A percentile compares a stretch with the other conserved stretches of the same genome.
These are phyloP conservation scores for Fonsecaea multimorphosa DNA, from an alignment of 2,329 filamentous ascomycete species.

Conservation along the genomic window DNA sequence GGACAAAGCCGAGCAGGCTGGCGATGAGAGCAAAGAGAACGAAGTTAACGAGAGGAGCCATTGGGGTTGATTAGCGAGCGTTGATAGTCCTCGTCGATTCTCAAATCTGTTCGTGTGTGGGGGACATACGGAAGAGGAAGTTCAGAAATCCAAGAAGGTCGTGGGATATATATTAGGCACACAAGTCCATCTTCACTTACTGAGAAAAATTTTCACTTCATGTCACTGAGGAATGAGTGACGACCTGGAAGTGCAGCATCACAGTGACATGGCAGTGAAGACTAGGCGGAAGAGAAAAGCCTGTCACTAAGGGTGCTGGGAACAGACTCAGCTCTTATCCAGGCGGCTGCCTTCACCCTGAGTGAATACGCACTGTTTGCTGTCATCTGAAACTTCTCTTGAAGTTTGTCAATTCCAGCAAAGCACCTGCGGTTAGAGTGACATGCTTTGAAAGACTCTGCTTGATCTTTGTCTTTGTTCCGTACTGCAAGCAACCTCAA, in stretches of 20 bases:
- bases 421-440: not conserved
- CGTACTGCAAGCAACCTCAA: not conserved
- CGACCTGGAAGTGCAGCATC: not conserved
- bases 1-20: not conserved
- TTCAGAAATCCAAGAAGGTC: not conserved
- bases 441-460: not conserved
- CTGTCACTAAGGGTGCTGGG: not conserved
- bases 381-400: not conserved
- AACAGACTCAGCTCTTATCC: not conserved
- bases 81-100: not conserved
- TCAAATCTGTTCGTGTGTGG: not conserved
- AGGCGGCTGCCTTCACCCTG: not conserved
- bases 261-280: constrained; percentile 3
- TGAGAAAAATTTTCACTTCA: not conserved
- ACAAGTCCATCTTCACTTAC: not conserved
- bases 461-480: not conserved
- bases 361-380: not conserved
- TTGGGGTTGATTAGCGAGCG: not conserved
- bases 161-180: not conserved
- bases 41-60: constrained; percentile 4
- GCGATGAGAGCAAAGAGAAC: constrained; percentile 10
- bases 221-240: not conserved
- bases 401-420: not conserved
- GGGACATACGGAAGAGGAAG: not conserved
- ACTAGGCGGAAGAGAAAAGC: not conserved